Conservation (phyloP, 176 grass and related monocot genomes). For the Aechmea fasciata region DNA sequence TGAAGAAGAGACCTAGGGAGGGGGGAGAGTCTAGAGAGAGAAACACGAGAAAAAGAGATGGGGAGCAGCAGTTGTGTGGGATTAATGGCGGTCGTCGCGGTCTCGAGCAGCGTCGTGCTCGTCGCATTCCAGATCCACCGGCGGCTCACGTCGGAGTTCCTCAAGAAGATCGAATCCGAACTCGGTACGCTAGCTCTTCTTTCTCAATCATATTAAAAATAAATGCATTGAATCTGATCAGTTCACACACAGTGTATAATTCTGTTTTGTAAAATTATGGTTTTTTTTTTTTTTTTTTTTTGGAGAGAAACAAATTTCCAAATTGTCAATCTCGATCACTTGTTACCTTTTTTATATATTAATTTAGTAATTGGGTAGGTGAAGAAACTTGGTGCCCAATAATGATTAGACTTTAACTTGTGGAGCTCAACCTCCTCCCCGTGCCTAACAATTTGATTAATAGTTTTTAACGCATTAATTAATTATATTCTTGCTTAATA, state of each 20-base stretch:
- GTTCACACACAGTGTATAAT: too few relatives aligned
- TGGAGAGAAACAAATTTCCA: background rate
- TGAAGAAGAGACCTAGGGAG: background rate
- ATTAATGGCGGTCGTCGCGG: slow-evolving; percentile 37
- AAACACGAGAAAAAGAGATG: background rate
- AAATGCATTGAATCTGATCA: too few relatives aligned
- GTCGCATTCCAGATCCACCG: slow-evolving; percentile 38
- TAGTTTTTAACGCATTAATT: background rate
- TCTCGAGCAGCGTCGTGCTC: slow-evolving; percentile 48
- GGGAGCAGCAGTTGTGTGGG: slow-evolving; percentile 25
- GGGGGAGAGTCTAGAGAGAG: background rate
- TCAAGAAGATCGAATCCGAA: slow-evolving; percentile 28
- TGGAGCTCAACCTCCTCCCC: slow-evolving; percentile 4
- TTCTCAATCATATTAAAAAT: background rate
- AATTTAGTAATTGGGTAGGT: background rate
- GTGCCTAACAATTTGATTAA: background rate
- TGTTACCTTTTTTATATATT: slow-evolving; percentile 1
- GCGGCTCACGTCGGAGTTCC: slow-evolving; percentile 32
- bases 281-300: too few relatives aligned
- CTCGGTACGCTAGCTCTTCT: background rate
- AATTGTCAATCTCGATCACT: background rate
- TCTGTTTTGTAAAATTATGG: too few relatives aligned
- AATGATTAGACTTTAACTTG: slow-evolving; percentile 21
- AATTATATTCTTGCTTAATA: background rate
- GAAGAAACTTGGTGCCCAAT: background rate